Base-by-base conservation (phyloP, 352 stramenopile species). In the Bremia lactucae region DNA sequence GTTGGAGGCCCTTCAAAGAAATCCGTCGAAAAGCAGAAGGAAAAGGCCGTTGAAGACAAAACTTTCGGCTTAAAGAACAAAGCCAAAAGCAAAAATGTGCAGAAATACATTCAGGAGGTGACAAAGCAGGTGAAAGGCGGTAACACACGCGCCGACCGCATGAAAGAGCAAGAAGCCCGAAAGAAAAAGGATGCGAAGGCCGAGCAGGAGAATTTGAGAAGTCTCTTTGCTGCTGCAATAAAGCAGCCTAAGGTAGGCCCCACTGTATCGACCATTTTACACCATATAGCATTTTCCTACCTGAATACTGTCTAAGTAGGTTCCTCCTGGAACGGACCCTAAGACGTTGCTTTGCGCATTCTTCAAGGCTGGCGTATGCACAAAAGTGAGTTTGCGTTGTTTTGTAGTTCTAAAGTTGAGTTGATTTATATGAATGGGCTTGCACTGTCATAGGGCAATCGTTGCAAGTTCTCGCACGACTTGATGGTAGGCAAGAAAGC, bases 51-150 rank as follows among this genome's bases (percentile, higher is more conserved):
- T 26, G 96, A 98, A 55, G 96, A 99, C 72, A 98, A 98, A 71
- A 99, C 96, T 11, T 99, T 99, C 55, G 96, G 96, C 19, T 72
- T 99, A 18, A 99, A 99, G 72, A 99, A 99, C 77, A 98, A 99
- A 65, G 98, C 98, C 66, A 99, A 98, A 72, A 93, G 69, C 58
- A 96, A 96, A 51, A 96, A 96, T 53, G 91, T 98, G 38, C 89
- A 98, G 59, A 82, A 93, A 59, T 95, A 90, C 64, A 87, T 96
- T 38, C 67, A 90, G 62, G 70, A 90, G 42, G 82, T 94, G 33
- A 84, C 81, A 29, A 94, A 95, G 50, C 80, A 95, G 58, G 81
- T 90, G 38, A 93, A 89, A 62, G 81, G 80, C 36, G 66, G 25
- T 42, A 90, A 76, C 42, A 76, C 78, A 40, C 73, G 76, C 45